These are phyloP conservation scores for Arachnopeziza araneosa DNA, from an alignment of 2,329 filamentous ascomycete species.

Conservation along the genomic window DNA sequence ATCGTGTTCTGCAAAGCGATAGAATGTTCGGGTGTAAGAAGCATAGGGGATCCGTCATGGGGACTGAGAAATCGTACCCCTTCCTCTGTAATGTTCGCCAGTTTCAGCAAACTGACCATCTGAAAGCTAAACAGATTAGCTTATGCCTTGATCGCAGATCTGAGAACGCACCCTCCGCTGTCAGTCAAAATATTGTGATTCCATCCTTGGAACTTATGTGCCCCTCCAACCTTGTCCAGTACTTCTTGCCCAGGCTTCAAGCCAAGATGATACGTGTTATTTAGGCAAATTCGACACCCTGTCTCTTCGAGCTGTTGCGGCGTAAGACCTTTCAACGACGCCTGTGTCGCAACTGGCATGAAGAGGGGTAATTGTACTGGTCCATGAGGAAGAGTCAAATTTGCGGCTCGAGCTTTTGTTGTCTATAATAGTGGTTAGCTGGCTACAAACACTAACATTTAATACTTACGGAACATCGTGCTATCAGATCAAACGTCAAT, in stretches of 20 bases:
- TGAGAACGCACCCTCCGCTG: constrained; percentile 55
- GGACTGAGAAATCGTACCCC: constrained; percentile 94
- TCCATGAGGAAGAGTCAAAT: constrained; percentile 84
- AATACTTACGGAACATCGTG: constrained; percentile 68
- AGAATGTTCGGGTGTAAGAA: constrained; percentile 94
- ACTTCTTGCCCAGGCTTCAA: constrained; percentile 90
- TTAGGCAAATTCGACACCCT: constrained; percentile 83
- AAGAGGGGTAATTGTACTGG: constrained; percentile 87
- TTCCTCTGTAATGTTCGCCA: constrained; percentile 88
- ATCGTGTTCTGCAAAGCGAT: constrained; percentile 95
- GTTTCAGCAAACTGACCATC: constrained; percentile 93
- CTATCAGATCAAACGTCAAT: constrained; percentile 71
- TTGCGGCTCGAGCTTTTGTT: constrained; percentile 87
- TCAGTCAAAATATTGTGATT: constrained; percentile 88
- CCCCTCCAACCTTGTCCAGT: constrained; percentile 81
- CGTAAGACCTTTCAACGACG: constrained; percentile 89
- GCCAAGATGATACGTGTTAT: constrained; percentile 97
- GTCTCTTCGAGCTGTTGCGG: constrained; percentile 88
- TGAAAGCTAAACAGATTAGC: constrained; percentile 66
- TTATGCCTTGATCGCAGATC: constrained; percentile 19
- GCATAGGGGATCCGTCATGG: constrained; percentile 92
- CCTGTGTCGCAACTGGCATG: constrained; percentile 98
- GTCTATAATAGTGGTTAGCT: constrained; percentile 51
- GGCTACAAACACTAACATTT: neutral
- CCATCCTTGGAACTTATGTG: constrained; percentile 94